Conservation (phyloP, 345 rosid species). For the Populus euphratica region DNA sequence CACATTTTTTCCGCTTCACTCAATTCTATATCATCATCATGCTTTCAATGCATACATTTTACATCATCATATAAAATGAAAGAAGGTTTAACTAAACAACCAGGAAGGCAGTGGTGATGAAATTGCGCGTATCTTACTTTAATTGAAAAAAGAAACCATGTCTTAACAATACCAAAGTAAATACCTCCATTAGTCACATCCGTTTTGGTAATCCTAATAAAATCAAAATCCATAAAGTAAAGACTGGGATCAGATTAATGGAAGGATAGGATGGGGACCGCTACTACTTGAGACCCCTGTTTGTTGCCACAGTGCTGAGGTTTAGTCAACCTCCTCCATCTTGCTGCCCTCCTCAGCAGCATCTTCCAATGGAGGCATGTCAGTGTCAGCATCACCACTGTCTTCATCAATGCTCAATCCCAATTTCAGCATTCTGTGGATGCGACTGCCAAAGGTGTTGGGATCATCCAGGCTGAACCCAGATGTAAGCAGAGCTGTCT, state of each 20-base stretch:
- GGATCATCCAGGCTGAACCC: conserved; percentile 21
- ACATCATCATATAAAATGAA: not conserved
- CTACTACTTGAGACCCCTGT: not conserved
- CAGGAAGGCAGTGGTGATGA: not conserved
- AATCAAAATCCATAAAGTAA: not conserved
- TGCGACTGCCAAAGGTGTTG: conserved; percentile 21
- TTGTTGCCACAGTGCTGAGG: no score
- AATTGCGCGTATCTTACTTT: not conserved
- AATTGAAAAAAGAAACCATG: not conserved
- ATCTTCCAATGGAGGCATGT: conserved; percentile 12
- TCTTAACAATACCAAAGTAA: no score
- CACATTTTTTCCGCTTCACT: no score
- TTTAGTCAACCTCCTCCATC: conserved; percentile 23
- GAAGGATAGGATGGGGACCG: not conserved
- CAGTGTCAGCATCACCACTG: not conserved
- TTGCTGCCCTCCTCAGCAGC: conserved; percentile 18
- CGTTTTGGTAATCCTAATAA: not conserved
- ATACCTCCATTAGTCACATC: no score
- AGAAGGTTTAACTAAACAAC: no score
- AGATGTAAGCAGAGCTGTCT: conserved; percentile 20
- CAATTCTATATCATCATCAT: no score
- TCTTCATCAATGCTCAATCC: conserved; percentile 20
- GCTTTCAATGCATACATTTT: no score
- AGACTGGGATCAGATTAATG: not conserved
- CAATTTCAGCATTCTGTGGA: conserved; percentile 18